phyloP scores from a whole-genome alignment of 768 basidiomycete species.

The Pulveroboletus frians region DNA sequence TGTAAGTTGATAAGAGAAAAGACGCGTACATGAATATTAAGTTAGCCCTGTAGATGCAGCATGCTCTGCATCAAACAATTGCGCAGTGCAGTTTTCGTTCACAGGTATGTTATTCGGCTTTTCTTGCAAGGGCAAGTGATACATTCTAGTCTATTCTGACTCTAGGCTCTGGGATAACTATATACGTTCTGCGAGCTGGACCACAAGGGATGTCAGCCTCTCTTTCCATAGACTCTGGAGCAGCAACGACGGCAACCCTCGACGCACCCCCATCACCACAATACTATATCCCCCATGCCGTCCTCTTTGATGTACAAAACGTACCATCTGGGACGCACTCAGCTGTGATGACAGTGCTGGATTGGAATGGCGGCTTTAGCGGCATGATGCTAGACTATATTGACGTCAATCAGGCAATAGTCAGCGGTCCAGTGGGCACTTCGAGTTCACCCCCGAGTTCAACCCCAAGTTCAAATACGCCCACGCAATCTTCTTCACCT shows the following conservation, averaged over 20 bases:
- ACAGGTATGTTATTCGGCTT: slow-evolving; percentile 9
- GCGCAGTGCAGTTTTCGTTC: slow-evolving; percentile 23
- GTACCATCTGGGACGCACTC: slow-evolving; percentile 21
- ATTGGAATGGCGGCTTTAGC: slow-evolving; percentile 24
- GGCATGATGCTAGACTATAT: slow-evolving; percentile 30
- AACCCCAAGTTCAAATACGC: neutral
- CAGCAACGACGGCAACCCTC: slow-evolving; percentile 20
- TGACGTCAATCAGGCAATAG: slow-evolving; percentile 19
- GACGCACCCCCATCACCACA: slow-evolving; percentile 19
- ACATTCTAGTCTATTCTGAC: neutral
- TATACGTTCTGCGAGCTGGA: slow-evolving; percentile 28
- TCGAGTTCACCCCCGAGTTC: neutral
- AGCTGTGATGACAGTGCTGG: slow-evolving; percentile 20
- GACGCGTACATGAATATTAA: neutral
- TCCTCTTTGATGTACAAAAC: slow-evolving; percentile 19
- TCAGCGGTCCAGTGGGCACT: slow-evolving; percentile 4
- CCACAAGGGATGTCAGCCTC: slow-evolving; percentile 25
- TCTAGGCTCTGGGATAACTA: slow-evolving; percentile 25
- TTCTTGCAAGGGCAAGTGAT: neutral
- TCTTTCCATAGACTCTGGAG: slow-evolving; percentile 22
- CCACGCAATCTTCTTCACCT: slow-evolving; percentile 3
- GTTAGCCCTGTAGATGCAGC: slow-evolving; percentile 16
- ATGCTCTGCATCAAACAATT: slow-evolving; percentile 20
- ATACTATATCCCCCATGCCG: slow-evolving; percentile 20
- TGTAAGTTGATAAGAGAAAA: slow-evolving; percentile 12